A percentile compares a stretch with the other conserved stretches of the same genome.
Conservation (phyloP, 148 eudicot genomes). For the Pharnaceum exiguum region DNA sequence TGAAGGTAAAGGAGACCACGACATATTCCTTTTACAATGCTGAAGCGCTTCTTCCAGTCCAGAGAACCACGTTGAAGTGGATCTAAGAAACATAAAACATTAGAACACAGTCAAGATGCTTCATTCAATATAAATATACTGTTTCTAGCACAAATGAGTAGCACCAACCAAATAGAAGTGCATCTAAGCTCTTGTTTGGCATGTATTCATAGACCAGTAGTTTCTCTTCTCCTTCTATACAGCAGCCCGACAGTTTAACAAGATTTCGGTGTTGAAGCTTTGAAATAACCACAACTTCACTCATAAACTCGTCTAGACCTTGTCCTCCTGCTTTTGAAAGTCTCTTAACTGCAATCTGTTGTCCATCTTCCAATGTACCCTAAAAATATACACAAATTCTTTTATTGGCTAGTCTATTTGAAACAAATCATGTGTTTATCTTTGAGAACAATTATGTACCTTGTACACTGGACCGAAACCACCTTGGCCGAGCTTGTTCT, state of each 20-base stretch:
- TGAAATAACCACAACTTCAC: constrained; percentile 23
- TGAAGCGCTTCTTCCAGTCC: constrained; percentile 25
- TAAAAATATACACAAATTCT: neutral
- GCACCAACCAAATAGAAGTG: constrained; percentile 16
- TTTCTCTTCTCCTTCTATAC: constrained; percentile 20
- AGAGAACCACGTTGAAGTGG: neutral
- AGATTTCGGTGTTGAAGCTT: constrained; percentile 28
- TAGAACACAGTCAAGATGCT: neutral
- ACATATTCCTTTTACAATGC: constrained; percentile 25
- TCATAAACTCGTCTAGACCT: constrained; percentile 23
- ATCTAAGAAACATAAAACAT: constrained; percentile 1
- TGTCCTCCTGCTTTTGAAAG: constrained; percentile 17
- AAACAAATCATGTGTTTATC: neutral
- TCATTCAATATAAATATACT: neutral
- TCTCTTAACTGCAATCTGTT: constrained; percentile 26
- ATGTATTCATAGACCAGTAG: too few species aligned
- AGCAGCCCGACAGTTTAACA: constrained; percentile 22
- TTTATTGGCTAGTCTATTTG: neutral
- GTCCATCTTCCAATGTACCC: constrained; percentile 14
- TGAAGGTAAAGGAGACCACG: constrained; percentile 22
- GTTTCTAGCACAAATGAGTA: constrained; percentile 2
- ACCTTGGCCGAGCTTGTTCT: constrained; percentile 35
- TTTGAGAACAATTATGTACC: constrained; percentile 9
- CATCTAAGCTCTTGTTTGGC: too few species aligned
- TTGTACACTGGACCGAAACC: constrained; percentile 41